Conservation (phyloP, 1,139 yeast species). For the Pichia norvegensis region DNA sequence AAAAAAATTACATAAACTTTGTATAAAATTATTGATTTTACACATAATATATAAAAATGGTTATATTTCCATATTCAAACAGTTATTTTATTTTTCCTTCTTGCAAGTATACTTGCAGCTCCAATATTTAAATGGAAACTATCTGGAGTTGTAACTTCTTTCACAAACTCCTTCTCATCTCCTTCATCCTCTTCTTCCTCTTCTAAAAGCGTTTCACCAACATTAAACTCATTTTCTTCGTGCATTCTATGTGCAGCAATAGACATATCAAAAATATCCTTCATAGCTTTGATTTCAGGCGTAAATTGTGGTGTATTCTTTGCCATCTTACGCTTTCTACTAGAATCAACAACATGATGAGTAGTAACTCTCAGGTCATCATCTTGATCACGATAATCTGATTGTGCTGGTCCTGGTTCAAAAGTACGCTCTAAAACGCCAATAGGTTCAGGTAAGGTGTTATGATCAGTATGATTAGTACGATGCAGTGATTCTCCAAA, state of each 20-base stretch:
- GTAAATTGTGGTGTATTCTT: slow-evolving; percentile 38
- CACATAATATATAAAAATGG: neutral
- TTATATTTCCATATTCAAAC: neutral
- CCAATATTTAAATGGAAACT: slow-evolving; percentile 53
- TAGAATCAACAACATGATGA: neutral
- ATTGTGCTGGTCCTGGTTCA: slow-evolving; percentile 10
- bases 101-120: slow-evolving; percentile 73
- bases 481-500: neutral
- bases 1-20: too few relatives aligned
- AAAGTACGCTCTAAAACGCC: slow-evolving; percentile 9
- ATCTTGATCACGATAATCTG: slow-evolving; percentile 2
- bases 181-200: neutral
- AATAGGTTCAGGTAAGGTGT: neutral
- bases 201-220: neutral
- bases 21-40: too few relatives aligned
- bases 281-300: slow-evolving; percentile 86
- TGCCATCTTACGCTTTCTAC: slow-evolving; percentile 15
- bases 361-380: slow-evolving; percentile 4
- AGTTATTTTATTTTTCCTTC: slow-evolving; percentile 42
- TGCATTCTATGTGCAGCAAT: slow-evolving; percentile 92
- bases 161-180: neutral
- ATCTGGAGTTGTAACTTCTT: slow-evolving; percentile 8
- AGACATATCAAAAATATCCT: slow-evolving; percentile 91
- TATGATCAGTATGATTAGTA: neutral
- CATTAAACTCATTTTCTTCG: slow-evolving; percentile 53